A percentile compares a stretch with the other conserved stretches of the same genome.
These are phyloP conservation scores for Penicillium lividum DNA, from an alignment of 495 filamentous ascomycete species.

Conservation along the genomic window DNA sequence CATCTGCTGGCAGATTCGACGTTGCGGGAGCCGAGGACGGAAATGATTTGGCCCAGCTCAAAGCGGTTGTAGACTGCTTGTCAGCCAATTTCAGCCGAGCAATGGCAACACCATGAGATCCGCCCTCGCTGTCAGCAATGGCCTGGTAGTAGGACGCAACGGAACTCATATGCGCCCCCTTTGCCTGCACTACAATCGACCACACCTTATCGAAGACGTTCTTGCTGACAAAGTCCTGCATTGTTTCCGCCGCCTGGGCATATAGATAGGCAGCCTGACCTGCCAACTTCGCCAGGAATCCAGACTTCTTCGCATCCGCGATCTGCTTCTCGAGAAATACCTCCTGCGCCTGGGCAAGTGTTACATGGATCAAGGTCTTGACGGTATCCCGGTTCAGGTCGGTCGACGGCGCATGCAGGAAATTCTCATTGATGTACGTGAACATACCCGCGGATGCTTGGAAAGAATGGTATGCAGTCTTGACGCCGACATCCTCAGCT, in stretches of 20 bases:
- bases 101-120: constrained; percentile 84
- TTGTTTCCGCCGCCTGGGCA: constrained; percentile 80
- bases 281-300: constrained; percentile 87
- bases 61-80: constrained; percentile 69
- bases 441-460: constrained; percentile 99
- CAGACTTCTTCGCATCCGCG: constrained; percentile 88
- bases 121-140: constrained; percentile 83
- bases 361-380: constrained; percentile 88
- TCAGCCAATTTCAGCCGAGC: constrained; percentile 82
- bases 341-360: constrained; percentile 93
- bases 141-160: constrained; percentile 94
- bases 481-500: constrained; percentile 87
- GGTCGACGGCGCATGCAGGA: constrained; percentile 92
- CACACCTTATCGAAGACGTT: constrained; percentile 96
- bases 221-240: constrained; percentile 89
- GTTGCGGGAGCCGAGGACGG: constrained; percentile 75
- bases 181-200: constrained; percentile 82
- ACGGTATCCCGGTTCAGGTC: constrained; percentile 94
- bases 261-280: constrained; percentile 89
- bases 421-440: constrained; percentile 99
- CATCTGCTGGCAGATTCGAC: constrained; percentile 82
- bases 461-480: constrained; percentile 97
- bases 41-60: constrained; percentile 74
- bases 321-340: constrained; percentile 97
- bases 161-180: constrained; percentile 80